Conservation (phyloP, 257 asterid species). For the Rhazya stricta region DNA sequence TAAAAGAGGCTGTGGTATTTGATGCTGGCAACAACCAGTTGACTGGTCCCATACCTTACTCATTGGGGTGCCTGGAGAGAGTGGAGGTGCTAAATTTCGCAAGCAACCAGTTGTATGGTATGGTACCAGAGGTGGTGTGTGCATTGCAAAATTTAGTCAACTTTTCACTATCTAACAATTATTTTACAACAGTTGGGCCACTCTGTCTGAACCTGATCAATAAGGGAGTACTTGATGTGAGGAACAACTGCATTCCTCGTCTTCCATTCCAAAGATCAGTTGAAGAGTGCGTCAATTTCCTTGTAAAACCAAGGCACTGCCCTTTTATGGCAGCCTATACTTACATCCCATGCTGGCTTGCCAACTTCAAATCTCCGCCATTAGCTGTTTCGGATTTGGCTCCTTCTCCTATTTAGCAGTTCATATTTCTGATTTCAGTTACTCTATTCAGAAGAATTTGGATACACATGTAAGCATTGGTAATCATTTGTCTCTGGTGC, state of each 20-base stretch:
- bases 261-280: constrained; percentile 52
- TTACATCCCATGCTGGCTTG: constrained; percentile 44
- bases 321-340: constrained; percentile 26
- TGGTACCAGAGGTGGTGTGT: constrained; percentile 60
- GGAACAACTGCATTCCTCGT: constrained; percentile 57
- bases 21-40: constrained; percentile 50
- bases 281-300: constrained; percentile 45
- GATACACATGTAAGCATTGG: not conserved
- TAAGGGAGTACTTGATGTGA: constrained; percentile 57
- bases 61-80: constrained; percentile 53
- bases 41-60: constrained; percentile 54
- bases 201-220: constrained; percentile 40
- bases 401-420: constrained; percentile 35
- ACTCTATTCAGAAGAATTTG: not conserved
- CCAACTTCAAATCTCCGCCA: constrained; percentile 22
- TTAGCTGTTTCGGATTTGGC: constrained; percentile 22
- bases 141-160: constrained; percentile 37
- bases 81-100: constrained; percentile 57
- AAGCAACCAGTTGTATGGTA: constrained; percentile 47
- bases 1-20: constrained; percentile 40
- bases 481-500: not conserved
- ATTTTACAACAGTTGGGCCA: constrained; percentile 51
- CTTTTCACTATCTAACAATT: constrained; percentile 54
- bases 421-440: not conserved
- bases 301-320: constrained; percentile 43